Evolutionary conservation across 2,329 filamentous ascomycete genomes (phyloP).

Genomic region (Ophiocordyceps camponoti-leonardi): DNA sequence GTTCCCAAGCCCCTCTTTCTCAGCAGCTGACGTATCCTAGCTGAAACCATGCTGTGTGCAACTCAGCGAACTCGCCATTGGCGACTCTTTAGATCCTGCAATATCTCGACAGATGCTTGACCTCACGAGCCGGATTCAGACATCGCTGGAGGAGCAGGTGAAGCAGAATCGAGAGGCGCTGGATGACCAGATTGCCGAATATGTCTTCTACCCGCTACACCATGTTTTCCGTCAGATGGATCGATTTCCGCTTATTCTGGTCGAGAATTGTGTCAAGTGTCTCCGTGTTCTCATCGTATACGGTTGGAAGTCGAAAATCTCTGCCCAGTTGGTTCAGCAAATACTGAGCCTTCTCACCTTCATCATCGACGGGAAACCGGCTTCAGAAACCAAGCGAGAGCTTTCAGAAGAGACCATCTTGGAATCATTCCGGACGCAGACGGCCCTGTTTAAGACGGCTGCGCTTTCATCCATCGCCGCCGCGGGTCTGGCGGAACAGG

Average conservation of each 20-base stretch:
- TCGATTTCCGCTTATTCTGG: conserved; percentile 48
- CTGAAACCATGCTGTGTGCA: conserved; percentile 45
- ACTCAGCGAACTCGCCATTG: conserved; percentile 39
- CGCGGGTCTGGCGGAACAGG: conserved; percentile 31
- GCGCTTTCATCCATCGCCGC: conserved; percentile 30
- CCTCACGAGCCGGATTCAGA: conserved; percentile 26
- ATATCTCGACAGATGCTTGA: conserved; percentile 25
- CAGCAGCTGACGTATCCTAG: conserved; percentile 16
- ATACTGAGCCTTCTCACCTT: conserved; percentile 73
- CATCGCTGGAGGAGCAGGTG: conserved; percentile 26
- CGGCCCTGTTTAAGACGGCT: conserved; percentile 44
- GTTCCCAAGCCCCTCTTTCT: background rate
- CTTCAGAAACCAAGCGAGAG: conserved; percentile 22
- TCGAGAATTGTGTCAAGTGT: conserved; percentile 64
- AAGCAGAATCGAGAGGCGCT: conserved; percentile 31
- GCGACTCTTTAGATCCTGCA: conserved; percentile 23
- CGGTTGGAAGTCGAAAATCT: conserved; percentile 63
- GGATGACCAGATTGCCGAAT: conserved; percentile 77
- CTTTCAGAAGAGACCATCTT: conserved; percentile 58
- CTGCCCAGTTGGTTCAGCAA: conserved; percentile 60
- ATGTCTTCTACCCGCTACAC: conserved; percentile 84
- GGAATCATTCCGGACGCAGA: conserved; percentile 53
- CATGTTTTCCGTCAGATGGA: conserved; percentile 68
- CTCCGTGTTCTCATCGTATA: conserved; percentile 54
- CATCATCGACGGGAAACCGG: conserved; percentile 57